Evolutionary conservation across 768 basidiomycete genomes (phyloP).

Genomic region (Boletus vermiculosoides): DNA sequence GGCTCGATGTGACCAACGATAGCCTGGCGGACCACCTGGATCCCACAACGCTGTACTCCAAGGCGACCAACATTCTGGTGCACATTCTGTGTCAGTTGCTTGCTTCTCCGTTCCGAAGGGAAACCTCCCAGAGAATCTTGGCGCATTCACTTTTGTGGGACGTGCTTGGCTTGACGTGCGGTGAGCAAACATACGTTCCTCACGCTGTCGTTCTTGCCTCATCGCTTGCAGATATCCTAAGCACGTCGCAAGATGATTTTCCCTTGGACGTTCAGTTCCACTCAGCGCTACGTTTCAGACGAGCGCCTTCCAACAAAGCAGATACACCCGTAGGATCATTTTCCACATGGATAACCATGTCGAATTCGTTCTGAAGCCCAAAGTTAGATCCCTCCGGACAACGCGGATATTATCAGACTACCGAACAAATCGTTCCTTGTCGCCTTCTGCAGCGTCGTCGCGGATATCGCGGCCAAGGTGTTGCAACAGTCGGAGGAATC

Average conservation of each 20-base stretch:
- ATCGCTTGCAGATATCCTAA: slow-evolving; percentile 35
- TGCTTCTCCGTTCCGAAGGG: slow-evolving; percentile 20
- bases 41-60: slow-evolving; percentile 50
- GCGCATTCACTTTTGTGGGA: slow-evolving; percentile 24
- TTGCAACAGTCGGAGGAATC: slow-evolving; percentile 43
- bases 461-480: slow-evolving; percentile 43
- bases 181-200: not conserved
- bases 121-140: slow-evolving; percentile 18
- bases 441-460: slow-evolving; percentile 45
- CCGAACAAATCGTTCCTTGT: slow-evolving; percentile 42
- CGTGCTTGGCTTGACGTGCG: slow-evolving; percentile 15
- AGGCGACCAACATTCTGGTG: slow-evolving; percentile 42
- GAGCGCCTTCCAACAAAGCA: slow-evolving; percentile 30
- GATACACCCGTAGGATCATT: slow-evolving; percentile 34
- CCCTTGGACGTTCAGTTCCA: slow-evolving; percentile 43
- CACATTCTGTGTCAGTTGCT: slow-evolving; percentile 42
- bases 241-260: slow-evolving; percentile 35
- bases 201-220: not conserved
- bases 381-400: slow-evolving; percentile 35
- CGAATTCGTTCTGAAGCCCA: slow-evolving; percentile 13
- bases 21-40: slow-evolving; percentile 40
- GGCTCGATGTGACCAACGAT: slow-evolving; percentile 49
- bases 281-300: slow-evolving; percentile 36
- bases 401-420: slow-evolving; percentile 37
- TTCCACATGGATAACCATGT: not conserved